A percentile compares a stretch with the other conserved stretches of the same genome.
Conservation (phyloP, 306 rosid species). For the Sicyos baderoa region DNA sequence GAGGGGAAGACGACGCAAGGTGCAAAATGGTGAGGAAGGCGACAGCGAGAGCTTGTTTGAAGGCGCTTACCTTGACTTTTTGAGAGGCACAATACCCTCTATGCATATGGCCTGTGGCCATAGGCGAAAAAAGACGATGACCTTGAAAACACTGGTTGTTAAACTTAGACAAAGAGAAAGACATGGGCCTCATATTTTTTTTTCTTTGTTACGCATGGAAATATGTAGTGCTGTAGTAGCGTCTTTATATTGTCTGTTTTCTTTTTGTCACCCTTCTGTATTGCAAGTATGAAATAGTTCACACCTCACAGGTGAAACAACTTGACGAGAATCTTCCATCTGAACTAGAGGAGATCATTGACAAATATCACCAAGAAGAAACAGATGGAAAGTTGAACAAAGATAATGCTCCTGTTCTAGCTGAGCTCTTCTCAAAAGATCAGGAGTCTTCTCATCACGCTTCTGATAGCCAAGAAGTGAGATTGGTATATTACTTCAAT, state of each 20-base stretch:
- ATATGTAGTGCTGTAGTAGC: background rate
- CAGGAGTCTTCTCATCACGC: conserved; percentile 21
- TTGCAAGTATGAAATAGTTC: conserved; percentile 28
- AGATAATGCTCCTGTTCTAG: conserved; percentile 15
- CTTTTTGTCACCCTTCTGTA: background rate
- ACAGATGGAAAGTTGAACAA: conserved; percentile 19
- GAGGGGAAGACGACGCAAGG: too few species aligned
- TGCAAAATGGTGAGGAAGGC: too few species aligned
- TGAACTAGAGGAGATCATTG: conserved; percentile 44
- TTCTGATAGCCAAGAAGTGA: conserved; percentile 21
- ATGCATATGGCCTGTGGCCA: too few species aligned
- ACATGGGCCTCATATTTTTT: background rate
- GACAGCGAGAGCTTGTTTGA: too few species aligned
- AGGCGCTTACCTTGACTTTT: too few species aligned
- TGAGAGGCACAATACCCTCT: too few species aligned
- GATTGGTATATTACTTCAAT: conserved; percentile 25
- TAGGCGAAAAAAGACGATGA: too few species aligned
- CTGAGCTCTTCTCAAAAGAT: conserved; percentile 14
- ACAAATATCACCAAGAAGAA: conserved; percentile 30
- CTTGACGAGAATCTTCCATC: conserved; percentile 53
- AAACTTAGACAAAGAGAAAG: too few species aligned
- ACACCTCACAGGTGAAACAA: conserved; percentile 44
- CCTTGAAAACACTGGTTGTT: too few species aligned
- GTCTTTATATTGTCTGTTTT: background rate
- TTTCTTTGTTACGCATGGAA: background rate